A percentile compares a stretch with the other conserved stretches of the same genome.
These are phyloP conservation scores for Naganishia liquefaciens DNA, from an alignment of 1,284 basidiomycete genomes.

Conservation along the genomic window DNA sequence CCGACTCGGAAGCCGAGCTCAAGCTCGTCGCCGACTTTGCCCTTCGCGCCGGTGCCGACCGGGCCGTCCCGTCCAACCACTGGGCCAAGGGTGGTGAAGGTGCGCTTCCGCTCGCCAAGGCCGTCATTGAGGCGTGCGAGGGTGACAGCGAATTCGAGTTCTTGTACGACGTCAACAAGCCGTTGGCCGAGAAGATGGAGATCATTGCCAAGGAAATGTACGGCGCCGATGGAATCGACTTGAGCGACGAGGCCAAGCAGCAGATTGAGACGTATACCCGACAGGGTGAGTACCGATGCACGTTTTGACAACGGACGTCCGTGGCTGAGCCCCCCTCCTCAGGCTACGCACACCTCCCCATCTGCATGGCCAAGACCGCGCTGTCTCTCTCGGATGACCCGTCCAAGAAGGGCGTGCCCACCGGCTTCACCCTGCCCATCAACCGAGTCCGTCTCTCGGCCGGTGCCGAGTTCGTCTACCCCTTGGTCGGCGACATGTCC, in stretches of 20 bases:
- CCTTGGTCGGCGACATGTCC: slow-evolving; percentile 90
- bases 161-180: slow-evolving; percentile 80
- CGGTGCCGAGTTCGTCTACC: slow-evolving; percentile 94
- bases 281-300: slow-evolving; percentile 67
- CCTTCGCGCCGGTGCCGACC: slow-evolving; percentile 85
- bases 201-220: slow-evolving; percentile 87
- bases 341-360: slow-evolving; percentile 56
- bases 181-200: slow-evolving; percentile 83
- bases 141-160: slow-evolving; percentile 81
- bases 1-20: slow-evolving; percentile 88
- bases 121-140: slow-evolving; percentile 80
- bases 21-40: slow-evolving; percentile 79
- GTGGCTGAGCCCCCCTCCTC: slow-evolving; percentile 17
- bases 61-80: slow-evolving; percentile 92
- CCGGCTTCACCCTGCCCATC: slow-evolving; percentile 90
- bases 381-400: slow-evolving; percentile 94
- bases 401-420: slow-evolving; percentile 84
- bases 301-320: slow-evolving; percentile 1
- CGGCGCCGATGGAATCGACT: slow-evolving; percentile 81
- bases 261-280: slow-evolving; percentile 90
- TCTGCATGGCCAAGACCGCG: slow-evolving; percentile 99
- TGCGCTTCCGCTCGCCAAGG: slow-evolving; percentile 81
- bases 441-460: slow-evolving; percentile 84
- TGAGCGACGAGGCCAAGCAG: slow-evolving; percentile 76
- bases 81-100: slow-evolving; percentile 93